phyloP scores from a whole-genome alignment of 140 eudicot species.

The Senecio squalidus region DNA sequence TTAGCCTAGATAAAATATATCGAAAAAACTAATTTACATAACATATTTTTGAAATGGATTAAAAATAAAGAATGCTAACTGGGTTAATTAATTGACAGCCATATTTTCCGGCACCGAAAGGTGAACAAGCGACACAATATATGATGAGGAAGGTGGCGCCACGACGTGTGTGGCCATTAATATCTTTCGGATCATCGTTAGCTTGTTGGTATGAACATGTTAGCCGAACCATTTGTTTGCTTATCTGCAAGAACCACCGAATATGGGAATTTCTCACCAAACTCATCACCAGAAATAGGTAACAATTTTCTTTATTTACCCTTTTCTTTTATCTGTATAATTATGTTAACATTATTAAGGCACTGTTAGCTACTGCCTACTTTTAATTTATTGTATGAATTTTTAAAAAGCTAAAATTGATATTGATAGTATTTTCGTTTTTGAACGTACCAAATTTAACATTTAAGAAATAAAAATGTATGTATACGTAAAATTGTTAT shows the following conservation, averaged over 20 bases:
- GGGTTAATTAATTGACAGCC: slow-evolving; percentile 50
- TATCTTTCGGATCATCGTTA: slow-evolving; percentile 84
- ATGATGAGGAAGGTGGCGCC: slow-evolving; percentile 90
- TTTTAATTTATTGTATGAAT: background rate
- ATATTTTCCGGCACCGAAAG: slow-evolving; percentile 83
- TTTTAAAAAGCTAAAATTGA: too few relatives aligned
- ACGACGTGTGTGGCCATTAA: slow-evolving; percentile 78
- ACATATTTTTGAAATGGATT: background rate
- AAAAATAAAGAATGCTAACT: background rate
- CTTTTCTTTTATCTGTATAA: background rate
- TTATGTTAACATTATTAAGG: too few relatives aligned
- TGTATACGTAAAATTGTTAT: background rate
- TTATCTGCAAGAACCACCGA: slow-evolving; percentile 80
- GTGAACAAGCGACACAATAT: slow-evolving; percentile 77
- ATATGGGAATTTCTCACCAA: slow-evolving; percentile 85
- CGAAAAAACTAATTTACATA: too few relatives aligned
- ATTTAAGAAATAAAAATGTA: too few relatives aligned
- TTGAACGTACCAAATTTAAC: too few relatives aligned
- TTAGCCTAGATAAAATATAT: too few relatives aligned
- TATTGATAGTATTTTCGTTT: too few relatives aligned
- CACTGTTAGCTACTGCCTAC: too few relatives aligned
- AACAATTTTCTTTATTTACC: slow-evolving; percentile 4
- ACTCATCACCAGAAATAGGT: slow-evolving; percentile 81
- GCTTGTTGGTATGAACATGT: slow-evolving; percentile 98
- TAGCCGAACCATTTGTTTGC: slow-evolving; percentile 74